Percentiles rank a stretch among this genome's conserved stretches.
These are phyloP conservation scores for Penicillium oxalicum DNA, from an alignment of 2,329 filamentous ascomycete genomes.

Conservation along the genomic window DNA sequence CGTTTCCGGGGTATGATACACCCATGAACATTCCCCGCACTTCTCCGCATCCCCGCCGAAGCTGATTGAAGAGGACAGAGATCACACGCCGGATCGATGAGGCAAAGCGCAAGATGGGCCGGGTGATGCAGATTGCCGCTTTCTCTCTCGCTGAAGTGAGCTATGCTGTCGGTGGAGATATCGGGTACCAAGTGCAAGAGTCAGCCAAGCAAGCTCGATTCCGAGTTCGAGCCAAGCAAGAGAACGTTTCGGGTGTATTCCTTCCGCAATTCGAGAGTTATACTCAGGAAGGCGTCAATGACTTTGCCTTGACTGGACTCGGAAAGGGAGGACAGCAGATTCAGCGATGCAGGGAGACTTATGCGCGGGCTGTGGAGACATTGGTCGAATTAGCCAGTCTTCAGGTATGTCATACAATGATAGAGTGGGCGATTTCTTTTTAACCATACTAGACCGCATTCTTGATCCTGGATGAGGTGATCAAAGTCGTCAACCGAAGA, in stretches of 20 bases:
- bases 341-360: conserved; percentile 89
- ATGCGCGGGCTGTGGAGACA: conserved; percentile 90
- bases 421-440: conserved; percentile 3
- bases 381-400: conserved; percentile 90
- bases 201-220: conserved; percentile 90
- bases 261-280: conserved; percentile 91
- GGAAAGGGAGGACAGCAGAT: conserved; percentile 98
- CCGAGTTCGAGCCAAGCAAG: conserved; percentile 87
- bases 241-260: conserved; percentile 96
- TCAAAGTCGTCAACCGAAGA: conserved; percentile 97
- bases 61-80: conserved; percentile 50
- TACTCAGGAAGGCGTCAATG: conserved; percentile 80
- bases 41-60: conserved; percentile 17
- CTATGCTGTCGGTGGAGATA: conserved; percentile 91
- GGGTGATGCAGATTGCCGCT: conserved; percentile 97
- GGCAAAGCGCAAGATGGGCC: conserved; percentile 97
- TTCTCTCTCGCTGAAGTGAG: conserved; percentile 97
- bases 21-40: conserved; percentile 13
- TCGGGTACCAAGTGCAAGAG: conserved; percentile 95
- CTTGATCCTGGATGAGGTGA: conserved; percentile 95
- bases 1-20: conserved; percentile 71
- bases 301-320: conserved; percentile 91
- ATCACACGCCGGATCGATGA: conserved; percentile 97
- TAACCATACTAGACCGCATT: conserved; percentile 67
- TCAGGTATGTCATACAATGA: conserved; percentile 49